Percentiles rank a stretch among this genome's conserved stretches.
Conservation (phyloP, 768 basidiomycete species). For the Lentinula boryana region DNA sequence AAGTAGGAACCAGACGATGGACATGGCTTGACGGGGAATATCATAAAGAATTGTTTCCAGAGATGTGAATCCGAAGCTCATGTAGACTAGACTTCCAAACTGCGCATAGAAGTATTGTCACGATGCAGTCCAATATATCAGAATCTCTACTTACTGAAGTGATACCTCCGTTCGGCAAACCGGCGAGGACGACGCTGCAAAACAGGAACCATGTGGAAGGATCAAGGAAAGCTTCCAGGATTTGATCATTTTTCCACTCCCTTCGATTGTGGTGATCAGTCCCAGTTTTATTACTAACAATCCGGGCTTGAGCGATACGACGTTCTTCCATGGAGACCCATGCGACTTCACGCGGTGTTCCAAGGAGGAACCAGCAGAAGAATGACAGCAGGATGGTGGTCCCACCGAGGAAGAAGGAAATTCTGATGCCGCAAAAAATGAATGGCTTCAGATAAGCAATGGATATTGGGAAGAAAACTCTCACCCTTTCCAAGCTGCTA, state of each 20-base stretch:
- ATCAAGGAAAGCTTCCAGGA: slow-evolving; percentile 4
- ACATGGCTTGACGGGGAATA: slow-evolving; percentile 4
- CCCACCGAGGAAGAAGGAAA: slow-evolving; percentile 9
- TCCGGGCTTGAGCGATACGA: slow-evolving; percentile 5
- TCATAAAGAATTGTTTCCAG: slow-evolving; percentile 6
- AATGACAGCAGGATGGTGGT: slow-evolving; percentile 6
- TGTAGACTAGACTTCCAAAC: slow-evolving; percentile 10
- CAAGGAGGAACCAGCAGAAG: slow-evolving; percentile 8
- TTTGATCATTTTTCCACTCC: slow-evolving; percentile 8
- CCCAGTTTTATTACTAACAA: slow-evolving; percentile 7
- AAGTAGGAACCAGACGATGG: slow-evolving; percentile 8
- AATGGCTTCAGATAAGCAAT: background rate
- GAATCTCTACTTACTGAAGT: slow-evolving; percentile 4
- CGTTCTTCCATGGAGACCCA: slow-evolving; percentile 8
- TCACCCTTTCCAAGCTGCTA: slow-evolving; percentile 10
- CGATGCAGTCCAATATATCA: background rate
- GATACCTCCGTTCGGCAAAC: slow-evolving; percentile 9
- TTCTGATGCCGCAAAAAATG: background rate
- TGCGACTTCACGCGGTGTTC: slow-evolving; percentile 7
- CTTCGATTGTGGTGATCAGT: slow-evolving; percentile 5
- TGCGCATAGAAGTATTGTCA: background rate
- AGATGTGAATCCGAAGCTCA: slow-evolving; percentile 7
- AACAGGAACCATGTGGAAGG: slow-evolving; percentile 9
- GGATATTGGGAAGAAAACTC: background rate
- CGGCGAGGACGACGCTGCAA: slow-evolving; percentile 1